Evolutionary conservation across 352 stramenopile species (phyloP), one percentile per base, ranked within the genome.

Genomic region (Phytophthora vignae): DNA sequence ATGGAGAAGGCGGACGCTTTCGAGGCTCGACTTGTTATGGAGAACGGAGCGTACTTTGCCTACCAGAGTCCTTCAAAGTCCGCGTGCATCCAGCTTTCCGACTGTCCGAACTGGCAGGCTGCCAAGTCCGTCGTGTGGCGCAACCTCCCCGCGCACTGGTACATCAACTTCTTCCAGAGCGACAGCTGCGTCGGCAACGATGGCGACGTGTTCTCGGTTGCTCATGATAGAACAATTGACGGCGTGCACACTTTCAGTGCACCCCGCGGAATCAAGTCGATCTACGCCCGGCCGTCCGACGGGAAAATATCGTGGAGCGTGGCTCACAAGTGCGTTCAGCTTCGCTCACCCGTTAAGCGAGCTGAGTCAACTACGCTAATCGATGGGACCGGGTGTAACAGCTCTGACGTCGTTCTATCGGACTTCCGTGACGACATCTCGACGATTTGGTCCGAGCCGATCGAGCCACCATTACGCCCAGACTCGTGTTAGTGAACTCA

Each of bases 121-220:
- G 22, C 60, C 8, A 60, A 33, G 22, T 60, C 48, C 22, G 33
- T 67, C 49, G 12, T 19, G 17, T 67, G 48, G 48, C 19, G 50
- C 25, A 59, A 67, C 21, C 21, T 67, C n/a, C 60, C 60, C 31
- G 31, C 22, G 25, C 21, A 60, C 50, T 59, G 49, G 27, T 38
- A 50, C 19, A 19, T 56, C 52, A 9, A 12, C 40, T 68, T 62
- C 42, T 69, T 42, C 40, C 25, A 57, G 40, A 69, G 48, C 17
- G 21, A 52, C 9, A 15, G 52, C 12, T 63, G 53, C 21, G 33
- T 12, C 36, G 42, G 49, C 60, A 44, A 44, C 8, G 36, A 22
- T 31, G 22, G 50, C 4, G 36, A 68, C 5, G 38, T 68, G 11
- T 48, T 21, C 29, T 40, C n/a, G 17, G n/a, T 25, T 5, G 6